Base-by-base conservation (phyloP, 2,329 filamentous ascomycete genomes). In the Allantophomopsis cytisporea region DNA sequence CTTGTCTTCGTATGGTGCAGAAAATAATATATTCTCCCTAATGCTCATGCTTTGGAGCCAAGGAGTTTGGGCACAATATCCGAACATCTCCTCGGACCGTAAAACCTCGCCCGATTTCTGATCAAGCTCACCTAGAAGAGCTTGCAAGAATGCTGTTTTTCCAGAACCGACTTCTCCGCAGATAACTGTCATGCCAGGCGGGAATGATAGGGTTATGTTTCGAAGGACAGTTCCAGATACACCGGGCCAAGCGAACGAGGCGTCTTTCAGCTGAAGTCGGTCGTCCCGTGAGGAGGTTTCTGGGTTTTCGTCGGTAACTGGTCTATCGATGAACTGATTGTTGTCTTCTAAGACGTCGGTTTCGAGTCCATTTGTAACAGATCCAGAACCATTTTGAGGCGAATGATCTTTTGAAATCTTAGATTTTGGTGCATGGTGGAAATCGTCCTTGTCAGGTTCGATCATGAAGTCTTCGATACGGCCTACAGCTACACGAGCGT, bases 381-480 rank as follows among this genome's bases (percentile, higher is more conserved):
- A 12, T 12, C 8, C 23, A 3, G 11, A 28, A 12, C 23, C 23
- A 28, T 28, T 8, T 3, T 28, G 23, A 7, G 2, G 8, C 3
- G 23, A 14, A 32, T 3, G 4, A 11, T 54, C 54, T 14, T 59
- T 54, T 35, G 54, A 48, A 23, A 52, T 43, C 15, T n/a, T 47
- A 40, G 13, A 60, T 42, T 3, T 36, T 14, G 35, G 7, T 7
- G 7, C 15, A 48, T 51, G 2, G 46, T 46, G 1, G 3, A 57
- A 56, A 20, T 71, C 66, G 21, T 74, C 71, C 48, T 86, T 85
- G 51, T 94, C 76, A 0, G 84, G 84, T 56, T 94, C 87, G 1
- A 66, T 63, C 84, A 94, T 93, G 60, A 93, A 94, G 16, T 73
- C 70, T 50, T 94, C 83, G 15, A 94, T 85, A 47, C 87, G 79